Base-by-base conservation (phyloP, 805 yeast species). In the Candida tibetensis region DNA sequence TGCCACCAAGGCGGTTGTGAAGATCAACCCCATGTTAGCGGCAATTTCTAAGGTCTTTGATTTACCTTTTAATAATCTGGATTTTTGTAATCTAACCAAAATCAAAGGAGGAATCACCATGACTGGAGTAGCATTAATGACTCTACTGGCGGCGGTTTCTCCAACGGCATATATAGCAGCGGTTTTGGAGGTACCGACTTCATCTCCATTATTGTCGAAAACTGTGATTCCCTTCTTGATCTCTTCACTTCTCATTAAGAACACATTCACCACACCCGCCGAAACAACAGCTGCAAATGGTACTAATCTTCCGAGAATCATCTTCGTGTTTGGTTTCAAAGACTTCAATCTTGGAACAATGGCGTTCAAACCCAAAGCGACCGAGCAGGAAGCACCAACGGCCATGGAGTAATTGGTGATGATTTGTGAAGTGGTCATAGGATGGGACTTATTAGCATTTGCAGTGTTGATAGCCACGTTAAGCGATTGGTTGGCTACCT, bases 241-340 rank as follows among this genome's bases (percentile, higher is more conserved):
- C 64, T 93, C 99, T 62, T 90, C 95, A 40, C 91, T 79, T 67
- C 99, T 80, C 99, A 93, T 93, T 43, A 95, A 74, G 54, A 87
- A 88, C n/a, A 93, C 96, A 51, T 93, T 93, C 28, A 89, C 95
- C 23, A 93, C 72, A 57, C 99, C 98, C 1, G 99, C 99, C 36
- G 93, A 81, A 1, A 90, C 97, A 25, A 93, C 99, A 1, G 99
- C 99, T 0, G 98, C 98, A 68, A 93, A 93, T 5, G 99, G 99
- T 9, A 93, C 95, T 40, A 93, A 72, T 49, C 99, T 81, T 29
- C 90, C 82, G 39, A 93, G 64, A 21, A 90, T 72, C 49, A 82
- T 64, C 55, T 72, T 80, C 2, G 97, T 79, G 41, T 69, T 69
- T 2, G 95, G 81, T n/a, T 76, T 60, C n/a, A 93, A 57, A 23